Base-by-base conservation (phyloP, 768 basidiomycete genomes). In the Serendipita vermifera region DNA sequence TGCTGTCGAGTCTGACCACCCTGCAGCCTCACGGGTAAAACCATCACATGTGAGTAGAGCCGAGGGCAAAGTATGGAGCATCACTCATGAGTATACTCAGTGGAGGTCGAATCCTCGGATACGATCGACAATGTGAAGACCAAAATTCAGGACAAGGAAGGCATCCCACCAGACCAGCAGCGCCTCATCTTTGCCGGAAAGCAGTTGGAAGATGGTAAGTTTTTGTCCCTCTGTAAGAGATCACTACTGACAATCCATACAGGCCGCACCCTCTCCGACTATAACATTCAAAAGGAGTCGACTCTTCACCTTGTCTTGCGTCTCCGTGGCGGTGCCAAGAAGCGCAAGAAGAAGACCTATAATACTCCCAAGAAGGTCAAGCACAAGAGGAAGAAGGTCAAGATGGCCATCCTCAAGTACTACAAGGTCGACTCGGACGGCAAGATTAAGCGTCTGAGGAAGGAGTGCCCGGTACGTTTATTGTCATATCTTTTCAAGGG, bases 291-390 rank as follows among this genome's bases (percentile, higher is more conserved):
- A 76, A 97, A 97, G 80, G 94, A 98, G 75, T 96, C 92, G 31
- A 98, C 94, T 59, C 86, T 99, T 58, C 94, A 98, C 73, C 72
- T 98, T 62, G 94, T 98, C 62, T 83, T 98, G 39, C 63, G 59
- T 66, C 87, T 99, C 55, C 89, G 93, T 74, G 96, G 96, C 79
- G 96, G 96, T 80, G 91, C 83, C 63, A 97, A 97, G 84, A 98
- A 98, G 83, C 85, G 94, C 72, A 98, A 98, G 84, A 99, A 98
- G 81, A 98, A 98, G 81, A 92, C 90, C 56, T 97, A 97, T 85
- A 92, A 83, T 76, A 94, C 91, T 67, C 92, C 91, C 72, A 96
- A 94, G 81, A 97, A 97, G 81, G 83, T 96, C 81, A 98, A 96
- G 85, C 93, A 94, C 79, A 96, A 96, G 82, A 85, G 87, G 73